Conservation (phyloP, 257 asterid species). For the Craterostigma plantagineum region DNA sequence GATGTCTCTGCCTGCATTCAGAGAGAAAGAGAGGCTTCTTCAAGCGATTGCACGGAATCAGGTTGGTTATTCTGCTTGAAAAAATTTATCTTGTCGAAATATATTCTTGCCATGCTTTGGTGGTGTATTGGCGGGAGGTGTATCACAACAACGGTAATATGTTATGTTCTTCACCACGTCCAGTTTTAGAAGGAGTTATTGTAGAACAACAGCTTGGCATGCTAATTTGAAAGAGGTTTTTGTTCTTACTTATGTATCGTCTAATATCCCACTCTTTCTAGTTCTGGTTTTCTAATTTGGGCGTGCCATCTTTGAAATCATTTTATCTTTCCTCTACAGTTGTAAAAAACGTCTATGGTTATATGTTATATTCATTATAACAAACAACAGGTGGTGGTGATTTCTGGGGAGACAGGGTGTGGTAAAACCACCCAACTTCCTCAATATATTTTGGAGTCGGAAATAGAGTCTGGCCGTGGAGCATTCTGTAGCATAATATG, state of each 20-base stretch:
- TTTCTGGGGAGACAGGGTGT: slow-evolving; percentile 99
- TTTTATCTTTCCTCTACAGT: not conserved
- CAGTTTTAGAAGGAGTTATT: no score
- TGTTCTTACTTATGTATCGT: no score
- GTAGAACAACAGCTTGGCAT: no score
- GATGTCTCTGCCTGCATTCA: slow-evolving; percentile 77
- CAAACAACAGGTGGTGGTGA: slow-evolving; percentile 68
- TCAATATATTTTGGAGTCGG: slow-evolving; percentile 85
- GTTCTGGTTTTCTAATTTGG: no score
- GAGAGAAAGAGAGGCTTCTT: slow-evolving; percentile 89
- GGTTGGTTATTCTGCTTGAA: slow-evolving; percentile 21
- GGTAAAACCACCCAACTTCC: slow-evolving; percentile 99
- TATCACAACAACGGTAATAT: no score
- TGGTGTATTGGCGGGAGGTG: no score
- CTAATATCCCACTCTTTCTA: no score
- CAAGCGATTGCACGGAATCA: slow-evolving; percentile 89
- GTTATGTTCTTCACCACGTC: no score
- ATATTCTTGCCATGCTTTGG: not conserved
- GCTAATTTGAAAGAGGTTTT: no score
- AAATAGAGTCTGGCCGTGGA: slow-evolving; percentile 96
- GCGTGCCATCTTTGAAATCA: no score
- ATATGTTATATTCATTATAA: slow-evolving; percentile 11
- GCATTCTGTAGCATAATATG: slow-evolving; percentile 94
- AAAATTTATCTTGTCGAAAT: not conserved
- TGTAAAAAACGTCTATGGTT: not conserved